These are phyloP conservation scores for Blastobotrys elegans DNA, from an alignment of 1,139 yeast species.

Conservation along the genomic window DNA sequence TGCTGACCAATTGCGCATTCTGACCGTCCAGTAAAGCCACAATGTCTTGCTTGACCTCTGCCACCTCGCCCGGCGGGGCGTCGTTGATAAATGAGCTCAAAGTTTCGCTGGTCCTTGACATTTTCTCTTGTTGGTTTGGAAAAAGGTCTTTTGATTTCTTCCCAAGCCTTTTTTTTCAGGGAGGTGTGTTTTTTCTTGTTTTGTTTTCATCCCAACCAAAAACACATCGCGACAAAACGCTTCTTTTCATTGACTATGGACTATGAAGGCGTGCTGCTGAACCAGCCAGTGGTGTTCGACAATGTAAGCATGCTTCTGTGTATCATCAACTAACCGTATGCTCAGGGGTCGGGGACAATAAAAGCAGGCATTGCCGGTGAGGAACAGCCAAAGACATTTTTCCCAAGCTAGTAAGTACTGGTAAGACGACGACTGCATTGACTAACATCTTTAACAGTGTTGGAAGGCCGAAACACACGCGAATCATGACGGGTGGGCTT, in stretches of 20 bases:
- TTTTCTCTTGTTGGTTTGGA: background rate
- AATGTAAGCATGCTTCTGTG: slow-evolving; percentile 37
- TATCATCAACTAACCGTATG: slow-evolving; percentile 10
- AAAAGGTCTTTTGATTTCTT: background rate
- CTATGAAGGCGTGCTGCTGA: slow-evolving; percentile 40
- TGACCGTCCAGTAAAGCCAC: slow-evolving; percentile 34
- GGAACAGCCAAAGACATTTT: slow-evolving; percentile 62
- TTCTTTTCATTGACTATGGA: too few species aligned
- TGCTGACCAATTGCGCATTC: slow-evolving; percentile 28
- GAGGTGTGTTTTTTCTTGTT: background rate
- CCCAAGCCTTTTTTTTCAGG: background rate
- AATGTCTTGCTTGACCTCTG: slow-evolving; percentile 23
- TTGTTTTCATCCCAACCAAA: background rate
- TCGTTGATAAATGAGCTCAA: slow-evolving; percentile 42
- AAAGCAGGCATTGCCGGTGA: slow-evolving; percentile 95
- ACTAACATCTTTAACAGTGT: slow-evolving; percentile 37
- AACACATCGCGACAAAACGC: background rate
- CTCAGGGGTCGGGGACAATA: slow-evolving; percentile 73
- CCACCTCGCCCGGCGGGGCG: slow-evolving; percentile 51
- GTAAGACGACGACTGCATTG: background rate
- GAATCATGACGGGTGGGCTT: slow-evolving; percentile 79
- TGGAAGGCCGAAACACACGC: slow-evolving; percentile 79
- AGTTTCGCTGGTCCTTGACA: slow-evolving; percentile 16
- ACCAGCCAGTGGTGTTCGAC: slow-evolving; percentile 89
- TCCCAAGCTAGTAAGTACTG: slow-evolving; percentile 41